Conservation (phyloP, 768 basidiomycete species). For the Rickenella mellea region DNA sequence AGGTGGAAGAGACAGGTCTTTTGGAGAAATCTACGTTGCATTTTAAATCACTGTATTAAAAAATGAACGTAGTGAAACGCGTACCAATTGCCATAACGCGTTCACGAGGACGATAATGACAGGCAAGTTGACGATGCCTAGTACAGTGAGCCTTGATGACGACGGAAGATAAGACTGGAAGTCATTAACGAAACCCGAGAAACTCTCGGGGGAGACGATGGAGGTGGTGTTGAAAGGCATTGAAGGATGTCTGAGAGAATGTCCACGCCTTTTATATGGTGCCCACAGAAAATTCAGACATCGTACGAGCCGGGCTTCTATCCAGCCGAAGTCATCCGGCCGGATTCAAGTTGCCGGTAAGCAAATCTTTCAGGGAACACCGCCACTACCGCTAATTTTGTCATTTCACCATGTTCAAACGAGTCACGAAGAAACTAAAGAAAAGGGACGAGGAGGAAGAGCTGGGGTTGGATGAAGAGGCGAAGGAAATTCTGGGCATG, state of each 20-base stretch:
- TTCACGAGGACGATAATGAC: slow-evolving; percentile 63
- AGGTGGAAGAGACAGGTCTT: slow-evolving; percentile 68
- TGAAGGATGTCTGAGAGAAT: no score
- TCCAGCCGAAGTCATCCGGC: no score
- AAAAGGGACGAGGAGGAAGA: slow-evolving; percentile 57
- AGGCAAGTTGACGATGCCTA: slow-evolving; percentile 53
- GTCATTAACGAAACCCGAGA: slow-evolving; percentile 18
- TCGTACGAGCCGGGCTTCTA: no score
- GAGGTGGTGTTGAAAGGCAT: no score
- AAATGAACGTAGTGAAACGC: slow-evolving; percentile 13
- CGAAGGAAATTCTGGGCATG: slow-evolving; percentile 54
- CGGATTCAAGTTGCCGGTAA: no score
- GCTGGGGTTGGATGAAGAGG: slow-evolving; percentile 53
- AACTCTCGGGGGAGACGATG: no score
- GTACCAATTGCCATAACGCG: slow-evolving; percentile 68
- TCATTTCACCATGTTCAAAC: slow-evolving; percentile 56
- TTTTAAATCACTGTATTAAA: background rate
- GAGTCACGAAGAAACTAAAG: slow-evolving; percentile 56
- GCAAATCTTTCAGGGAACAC: no score
- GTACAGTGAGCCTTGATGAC: slow-evolving; percentile 21
- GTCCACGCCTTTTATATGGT: no score
- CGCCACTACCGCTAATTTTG: background rate
- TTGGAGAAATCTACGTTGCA: slow-evolving; percentile 47
- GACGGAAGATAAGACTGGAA: slow-evolving; percentile 13
- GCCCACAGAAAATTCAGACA: no score